Conservation (phyloP, 768 basidiomycete genomes). For the Cubamyces sp. region DNA sequence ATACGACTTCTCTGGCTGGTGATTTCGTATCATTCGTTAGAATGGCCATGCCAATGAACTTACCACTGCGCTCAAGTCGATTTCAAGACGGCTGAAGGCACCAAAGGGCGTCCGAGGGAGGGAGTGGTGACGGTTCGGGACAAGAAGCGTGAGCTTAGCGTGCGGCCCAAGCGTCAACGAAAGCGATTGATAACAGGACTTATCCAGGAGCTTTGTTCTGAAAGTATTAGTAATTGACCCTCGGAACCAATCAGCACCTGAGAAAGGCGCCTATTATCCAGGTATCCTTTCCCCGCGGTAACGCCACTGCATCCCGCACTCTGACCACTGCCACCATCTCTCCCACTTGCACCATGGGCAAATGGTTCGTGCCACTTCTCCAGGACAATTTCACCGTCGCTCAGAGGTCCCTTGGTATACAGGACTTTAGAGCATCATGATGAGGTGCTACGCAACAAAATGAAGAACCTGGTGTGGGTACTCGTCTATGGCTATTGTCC, state of each 20-base stretch:
- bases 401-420: conserved; percentile 21
- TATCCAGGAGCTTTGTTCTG: neutral
- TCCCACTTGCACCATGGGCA: conserved; percentile 54
- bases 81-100: neutral
- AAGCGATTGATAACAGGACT: conserved; percentile 3
- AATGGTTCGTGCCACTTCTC: conserved; percentile 54
- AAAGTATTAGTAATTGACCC: conserved; percentile 10
- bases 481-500: conserved; percentile 11
- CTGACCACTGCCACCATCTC: conserved; percentile 12
- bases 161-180: neutral
- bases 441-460: conserved; percentile 72
- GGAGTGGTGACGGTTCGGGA: conserved; percentile 20
- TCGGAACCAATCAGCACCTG: conserved; percentile 12
- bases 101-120: conserved; percentile 1
- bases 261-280: neutral
- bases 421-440: conserved; percentile 79
- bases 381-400: conserved; percentile 11
- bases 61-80: conserved; percentile 20
- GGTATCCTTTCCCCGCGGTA: conserved; percentile 10
- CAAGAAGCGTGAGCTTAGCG: conserved; percentile 14
- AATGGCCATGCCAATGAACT: neutral
- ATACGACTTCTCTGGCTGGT: conserved; percentile 3
- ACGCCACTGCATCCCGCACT: conserved; percentile 10
- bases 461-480: conserved; percentile 77
- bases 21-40: conserved; percentile 5